Conservation (phyloP, 345 rosid genomes). For the Lumnitzera racemosa region DNA sequence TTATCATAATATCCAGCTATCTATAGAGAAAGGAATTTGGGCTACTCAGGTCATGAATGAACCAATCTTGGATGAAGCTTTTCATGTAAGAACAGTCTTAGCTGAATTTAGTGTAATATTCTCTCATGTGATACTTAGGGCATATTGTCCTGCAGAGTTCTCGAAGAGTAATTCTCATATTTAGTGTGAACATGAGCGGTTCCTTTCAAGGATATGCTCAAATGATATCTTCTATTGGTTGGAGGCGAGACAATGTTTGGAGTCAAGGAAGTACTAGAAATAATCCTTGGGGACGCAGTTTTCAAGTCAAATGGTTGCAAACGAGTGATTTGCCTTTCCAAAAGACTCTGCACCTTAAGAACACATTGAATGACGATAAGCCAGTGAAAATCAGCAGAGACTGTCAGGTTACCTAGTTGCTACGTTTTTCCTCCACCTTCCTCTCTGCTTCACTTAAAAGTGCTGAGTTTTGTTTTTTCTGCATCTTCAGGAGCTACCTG, state of each 20-base stretch:
- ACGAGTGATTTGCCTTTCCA: constrained; percentile 84
- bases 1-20: constrained; percentile 66
- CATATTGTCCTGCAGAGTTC: constrained; percentile 64
- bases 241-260: constrained; percentile 91
- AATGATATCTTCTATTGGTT: constrained; percentile 88
- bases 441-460: constrained; percentile 3
- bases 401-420: constrained; percentile 60
- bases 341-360: constrained; percentile 91
- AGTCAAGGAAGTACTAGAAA: constrained; percentile 78
- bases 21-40: constrained; percentile 84
- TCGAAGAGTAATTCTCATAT: constrained; percentile 70
- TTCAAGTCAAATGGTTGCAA: constrained; percentile 83
- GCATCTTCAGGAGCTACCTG: constrained; percentile 62
- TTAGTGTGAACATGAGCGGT: constrained; percentile 99
- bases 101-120: constrained; percentile 12
- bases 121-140: constrained; percentile 19
- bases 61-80: constrained; percentile 91
- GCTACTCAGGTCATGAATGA: constrained; percentile 99
- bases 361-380: constrained; percentile 84
- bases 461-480: constrained; percentile 5
- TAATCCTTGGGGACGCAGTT: constrained; percentile 93
- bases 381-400: constrained; percentile 99
- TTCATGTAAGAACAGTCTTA: constrained; percentile 52
- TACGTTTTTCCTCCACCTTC: constrained; percentile 4
- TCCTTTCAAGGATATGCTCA: constrained; percentile 98